Base-by-base conservation (phyloP, 768 basidiomycete genomes). In the Dacryopinax spathularia region DNA sequence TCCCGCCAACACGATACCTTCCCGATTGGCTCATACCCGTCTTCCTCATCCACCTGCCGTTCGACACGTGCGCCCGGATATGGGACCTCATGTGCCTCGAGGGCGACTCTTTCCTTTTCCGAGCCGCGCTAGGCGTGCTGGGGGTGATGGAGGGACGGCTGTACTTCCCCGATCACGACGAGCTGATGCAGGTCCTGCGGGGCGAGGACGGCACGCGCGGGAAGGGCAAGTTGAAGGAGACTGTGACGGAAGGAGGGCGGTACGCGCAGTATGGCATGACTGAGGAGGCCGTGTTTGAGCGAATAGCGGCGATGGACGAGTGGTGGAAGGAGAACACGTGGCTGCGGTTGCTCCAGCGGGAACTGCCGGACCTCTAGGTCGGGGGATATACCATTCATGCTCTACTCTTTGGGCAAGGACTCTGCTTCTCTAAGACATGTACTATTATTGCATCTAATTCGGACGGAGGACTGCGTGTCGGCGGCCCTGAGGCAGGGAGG, bases 321-420 rank as follows among this genome's bases (percentile, higher is more conserved):
- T 91, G 89, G 90, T 94, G 92, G 91, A 90, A 84, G 70, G 89
- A 92, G 70, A 88, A 84, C 66, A 94, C 91, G 60, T 95, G 91
- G 90, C 83, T 78, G 36, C 77, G 91, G 65, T 75, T 94, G 62
- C 82, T 90, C 69, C 84, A 86, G 67, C 79, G 91, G 71, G 91
- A 94, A 73, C 74, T 93, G 62, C 91, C 91, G n/a, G 91, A 93
- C 74, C 61, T 82, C 68, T 77, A 69, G 56, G 25, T 31, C 48
- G n/a, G n/a, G n/a, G n/a, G n/a, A n/a, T 56, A 18, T 56, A 22
- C 31, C 48, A 13, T 29, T 37, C 10, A n/a, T n/a, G n/a, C n/a
- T n/a, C n/a, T n/a, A n/a, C n/a, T n/a, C n/a, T n/a, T n/a, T 29
- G 29, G 7, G 25, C 48, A 56, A 56, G 48, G 48, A 56, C 48